Base-by-base conservation (phyloP, 192 early-diverging fungal species). In the Coemansia sp. region DNA sequence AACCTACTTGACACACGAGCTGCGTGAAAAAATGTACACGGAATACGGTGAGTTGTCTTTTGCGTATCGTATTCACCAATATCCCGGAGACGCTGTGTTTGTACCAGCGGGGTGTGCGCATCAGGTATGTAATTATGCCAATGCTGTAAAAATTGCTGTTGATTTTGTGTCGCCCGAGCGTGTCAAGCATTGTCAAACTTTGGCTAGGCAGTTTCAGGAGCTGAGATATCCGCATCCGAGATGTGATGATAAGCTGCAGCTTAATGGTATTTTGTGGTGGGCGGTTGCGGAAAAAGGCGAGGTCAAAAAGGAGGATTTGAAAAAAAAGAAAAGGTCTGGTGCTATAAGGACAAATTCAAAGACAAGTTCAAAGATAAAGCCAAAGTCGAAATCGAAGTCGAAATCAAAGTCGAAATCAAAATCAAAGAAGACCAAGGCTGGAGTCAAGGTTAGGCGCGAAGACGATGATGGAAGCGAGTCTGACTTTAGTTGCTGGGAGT, bases 51-150 rank as follows among this genome's bases (percentile, higher is more conserved):
- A 15, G 17, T 20, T 6, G 28, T 51, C 5, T 78, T 87, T 12
- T 56, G 62, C 5, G 72, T 80, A 86, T 76, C 80, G 88, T 15
- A 55, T 94, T 1, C 82, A 83, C 61, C 91, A 94, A 74, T 85
- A 86, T 48, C 83, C 87, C 1, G 91, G 91, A 11, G 93, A 94
- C 72, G 87, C 89, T 0, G 87, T 94, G 3, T 93, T 90, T 81
- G 84, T 94, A 2, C 91, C 93, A 0, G 93, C 91, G 11, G 93
- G 93, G 6, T 90, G 85, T 36, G 89, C 90, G 1, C 90, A 91
- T 38, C 91, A 93, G 74, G 91, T 93, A 15, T 84, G 85, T 66
- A 93, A 91, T 70, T 85, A 88, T 52, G 68, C 85, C 8, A 85
- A 76, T 37, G 86, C 87, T 7, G 85, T 93, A 52, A 93, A 93